Base-by-base conservation (phyloP, 2,329 filamentous ascomycete species). In the Cercospora canescens region DNA sequence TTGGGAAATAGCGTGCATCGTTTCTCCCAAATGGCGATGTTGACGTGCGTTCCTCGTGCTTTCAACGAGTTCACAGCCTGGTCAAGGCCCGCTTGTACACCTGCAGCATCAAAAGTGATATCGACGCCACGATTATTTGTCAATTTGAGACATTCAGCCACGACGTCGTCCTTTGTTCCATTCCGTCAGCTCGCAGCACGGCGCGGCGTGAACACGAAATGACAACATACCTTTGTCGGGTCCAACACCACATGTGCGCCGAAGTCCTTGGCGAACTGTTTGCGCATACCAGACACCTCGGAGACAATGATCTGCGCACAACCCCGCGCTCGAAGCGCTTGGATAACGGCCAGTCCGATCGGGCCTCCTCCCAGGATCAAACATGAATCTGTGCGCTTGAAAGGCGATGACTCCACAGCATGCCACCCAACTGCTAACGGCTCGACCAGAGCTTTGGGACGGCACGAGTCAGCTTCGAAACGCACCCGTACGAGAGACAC, bases 21-120 rank as follows among this genome's bases (percentile, higher is more conserved):
- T 73, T 85, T 84, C 74, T 85, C 83, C 83, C 84, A 86, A 39
- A 87, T 83, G 8, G 84, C 85, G 60, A 86, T 84, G 63, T 86
- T 86, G 63, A 86, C 80, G 32, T 86, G 77, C 2, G 82, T 85
- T 3, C 84, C 84, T 50, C 82, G 72, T 12, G 83, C 82, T 41
- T 83, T 80, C 34, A 84, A 77, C 0, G 83, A 81, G 41, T 81
- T 78, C 12, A 86, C 77, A 1, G 82, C 84, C 60, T 80, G 76
- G 61, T 85, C 81, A 6, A 86, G 77, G 7, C 80, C 83, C 4
- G 78, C 71, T 70, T 86, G 85, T 12, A 86, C 83, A 11, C 85
- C 85, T 1, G 85, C 84, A 32, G 81, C 82, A 69, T 86, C 85
- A 67, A 82, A 86, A 0, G 80, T 82, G 6, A 86, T 76, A 68